phyloP scores from a whole-genome alignment of 441 rosid genomes.

The Capsella rubella region DNA sequence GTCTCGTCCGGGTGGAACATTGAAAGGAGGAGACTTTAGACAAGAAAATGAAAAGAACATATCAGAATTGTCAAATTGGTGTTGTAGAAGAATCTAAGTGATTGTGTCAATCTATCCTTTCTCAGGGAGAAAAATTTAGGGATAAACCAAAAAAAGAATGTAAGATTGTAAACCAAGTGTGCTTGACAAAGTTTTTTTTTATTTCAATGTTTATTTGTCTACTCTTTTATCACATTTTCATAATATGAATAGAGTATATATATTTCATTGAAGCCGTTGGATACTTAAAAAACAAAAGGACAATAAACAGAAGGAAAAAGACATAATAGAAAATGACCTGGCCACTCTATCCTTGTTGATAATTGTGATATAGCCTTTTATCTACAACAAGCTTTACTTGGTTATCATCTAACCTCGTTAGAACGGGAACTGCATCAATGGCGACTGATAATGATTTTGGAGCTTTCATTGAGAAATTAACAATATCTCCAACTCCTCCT shows the following conservation, averaged over 20 bases:
- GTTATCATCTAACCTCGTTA: slow-evolving; percentile 30
- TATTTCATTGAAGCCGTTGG: not conserved
- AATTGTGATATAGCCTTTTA: slow-evolving; percentile 5
- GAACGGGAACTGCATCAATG: slow-evolving; percentile 43
- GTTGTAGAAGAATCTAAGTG: slow-evolving; percentile 38
- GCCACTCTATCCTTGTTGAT: slow-evolving; percentile 15
- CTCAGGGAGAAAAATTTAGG: slow-evolving; percentile 16
- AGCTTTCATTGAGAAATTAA: slow-evolving; percentile 82
- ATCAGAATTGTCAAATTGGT: slow-evolving; percentile 27
- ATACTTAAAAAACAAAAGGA: not conserved
- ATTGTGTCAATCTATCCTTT: slow-evolving; percentile 23
- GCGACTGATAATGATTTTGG: slow-evolving; percentile 62
- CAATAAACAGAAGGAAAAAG: not conserved
- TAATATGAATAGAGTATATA: too few species aligned
- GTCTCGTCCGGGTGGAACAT: slow-evolving; percentile 24
- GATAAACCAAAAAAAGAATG: slow-evolving; percentile 23
- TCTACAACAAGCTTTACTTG: slow-evolving; percentile 39
- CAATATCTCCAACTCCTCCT: slow-evolving; percentile 56
- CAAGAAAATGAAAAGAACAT: slow-evolving; percentile 37
- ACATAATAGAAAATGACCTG: slow-evolving; percentile 20
- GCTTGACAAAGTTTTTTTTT: slow-evolving; percentile 20
- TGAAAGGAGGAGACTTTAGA: slow-evolving; percentile 37
- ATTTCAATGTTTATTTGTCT: slow-evolving; percentile 26
- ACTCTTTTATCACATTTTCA: not conserved
- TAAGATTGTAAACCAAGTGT: slow-evolving; percentile 32